Percentiles rank a stretch among this genome's conserved stretches.
Evolutionary conservation across 169 alveolate species (phyloP).

Genomic region (Eimeria sp.): DNA sequence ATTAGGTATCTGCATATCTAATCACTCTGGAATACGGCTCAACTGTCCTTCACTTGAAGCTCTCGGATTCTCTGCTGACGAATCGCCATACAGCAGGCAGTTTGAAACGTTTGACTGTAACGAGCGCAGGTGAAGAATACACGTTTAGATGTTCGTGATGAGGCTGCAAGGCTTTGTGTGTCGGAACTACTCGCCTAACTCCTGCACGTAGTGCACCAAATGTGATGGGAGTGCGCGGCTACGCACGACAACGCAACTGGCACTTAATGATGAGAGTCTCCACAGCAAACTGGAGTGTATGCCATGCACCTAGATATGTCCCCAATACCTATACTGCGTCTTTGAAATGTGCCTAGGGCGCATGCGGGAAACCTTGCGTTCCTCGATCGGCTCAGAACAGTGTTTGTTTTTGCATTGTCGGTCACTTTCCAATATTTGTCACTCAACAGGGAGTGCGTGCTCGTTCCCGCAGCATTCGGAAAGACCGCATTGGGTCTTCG

Average conservation of each 20-base stretch:
- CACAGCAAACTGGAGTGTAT: background rate
- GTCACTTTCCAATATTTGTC: background rate
- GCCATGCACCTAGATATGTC: background rate
- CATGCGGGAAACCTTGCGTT: background rate
- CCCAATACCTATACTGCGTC: background rate
- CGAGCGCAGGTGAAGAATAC: background rate
- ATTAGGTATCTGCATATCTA: background rate
- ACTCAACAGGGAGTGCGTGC: background rate
- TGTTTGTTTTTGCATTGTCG: background rate
- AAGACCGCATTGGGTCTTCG: background rate
- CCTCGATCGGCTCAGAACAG: background rate
- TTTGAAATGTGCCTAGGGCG: background rate
- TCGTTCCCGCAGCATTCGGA: background rate
- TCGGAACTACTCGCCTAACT: background rate
- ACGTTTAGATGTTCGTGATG: background rate
- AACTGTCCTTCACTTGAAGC: background rate
- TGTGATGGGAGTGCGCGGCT: background rate
- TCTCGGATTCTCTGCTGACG: background rate
- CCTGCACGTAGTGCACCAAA: background rate
- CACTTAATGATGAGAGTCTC: background rate
- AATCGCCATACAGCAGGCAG: background rate
- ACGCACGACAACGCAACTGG: background rate
- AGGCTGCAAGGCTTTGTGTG: background rate
- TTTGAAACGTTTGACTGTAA: background rate
- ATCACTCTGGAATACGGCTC: background rate